Evolutionary conservation across 225 moss, liverwort and hornwort genomes (phyloP), one percentile per base, ranked within the genome.

Genomic region (Anthoceros angustus): DNA sequence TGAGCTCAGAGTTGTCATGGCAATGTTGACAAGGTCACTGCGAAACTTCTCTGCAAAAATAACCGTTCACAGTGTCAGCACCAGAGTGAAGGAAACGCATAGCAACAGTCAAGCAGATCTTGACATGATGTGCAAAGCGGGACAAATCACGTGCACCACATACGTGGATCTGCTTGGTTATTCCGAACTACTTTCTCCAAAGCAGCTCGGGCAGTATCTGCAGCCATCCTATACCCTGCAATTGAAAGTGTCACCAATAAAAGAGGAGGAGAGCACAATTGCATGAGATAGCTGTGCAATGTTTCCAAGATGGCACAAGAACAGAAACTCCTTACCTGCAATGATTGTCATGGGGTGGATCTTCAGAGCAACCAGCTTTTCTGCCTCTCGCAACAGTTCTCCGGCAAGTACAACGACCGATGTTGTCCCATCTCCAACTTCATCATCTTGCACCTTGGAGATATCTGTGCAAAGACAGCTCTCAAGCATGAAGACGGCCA

Each of bases 271-370:
- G 32, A 32, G 32, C 32, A 32, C 32, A 32, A 32, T 32, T 32
- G 32, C 32, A 32, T 32, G 32, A 32, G 32, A 32, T 32, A 32
- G 4, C 32, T 32, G 32, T 32, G 32, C 2, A 32, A 32, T 32
- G 32, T 32, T 25, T 64, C 40, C 32, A 45, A 67, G 66, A 16
- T 43, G 43, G 12, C 8, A 18, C 12, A 40, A 67, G 24, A 23
- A 12, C 16, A 7, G 45, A 11, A 12, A 63, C 16, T 9, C 40
- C 25, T 62, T 61, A 87, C 95, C 98, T 9, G 88, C 87, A 73
- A 98, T 98, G 43, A 98, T 89, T 2, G 98, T 98, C 98, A 98
- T 98, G 8, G 98, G 98, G 55, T 98, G 98, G 49, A 98, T 98
- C 68, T 98, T 98, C 9, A 92, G 82, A 41, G 92, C 76, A 10